Evolutionary conservation across 2,329 filamentous ascomycete genomes (phyloP), one percentile per base, ranked within the genome.

Genomic region (Fusarium cyanostomum): DNA sequence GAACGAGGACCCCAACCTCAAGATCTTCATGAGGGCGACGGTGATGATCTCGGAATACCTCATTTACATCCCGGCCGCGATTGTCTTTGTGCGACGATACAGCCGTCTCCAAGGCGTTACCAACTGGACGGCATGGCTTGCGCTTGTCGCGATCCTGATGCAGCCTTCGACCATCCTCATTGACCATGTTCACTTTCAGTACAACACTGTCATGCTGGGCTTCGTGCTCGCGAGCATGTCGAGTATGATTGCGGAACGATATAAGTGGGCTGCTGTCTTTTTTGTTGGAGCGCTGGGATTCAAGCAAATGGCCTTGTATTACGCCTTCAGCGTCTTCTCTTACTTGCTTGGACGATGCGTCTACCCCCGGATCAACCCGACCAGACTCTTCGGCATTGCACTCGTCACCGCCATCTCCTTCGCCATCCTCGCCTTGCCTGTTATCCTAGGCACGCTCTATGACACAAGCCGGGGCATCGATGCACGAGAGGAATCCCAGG

Each of bases 261-360:
- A 89, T 70, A 85, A 96, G 61, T 97, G 94, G 93, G 87, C 92
- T 24, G 93, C 92, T 62, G 86, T 97, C 57, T 97, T 97, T 80
- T 99, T 99, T 70, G 95, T 99, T 7, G 87, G 86, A 13, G 92
- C 94, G 4, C 82, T 99, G n/a, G 92, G 92, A 7, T 99, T 98
- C 83, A 99, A 99, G 81, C 95, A 99, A 77, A 99, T 99, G 96
- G 94, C 94, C 1, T 83, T 99, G 13, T 99, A 98, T 80, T 99
- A 97, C 77, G 93, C 96, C 4, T 94, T 96, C 12, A 89, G 90
- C 16, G 89, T 98, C 55, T 98, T 98, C 75, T 90, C 92, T 28
- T 99, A 94, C 72, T 87, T 99, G 2, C 81, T 98, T 1, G 95
- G 94, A 8, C 88, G 89, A 71, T 97, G 94, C 73, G 70, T 96